phyloP scores from a whole-genome alignment of 2,329 filamentous ascomycete species.

The Xylaria multiplex region DNA sequence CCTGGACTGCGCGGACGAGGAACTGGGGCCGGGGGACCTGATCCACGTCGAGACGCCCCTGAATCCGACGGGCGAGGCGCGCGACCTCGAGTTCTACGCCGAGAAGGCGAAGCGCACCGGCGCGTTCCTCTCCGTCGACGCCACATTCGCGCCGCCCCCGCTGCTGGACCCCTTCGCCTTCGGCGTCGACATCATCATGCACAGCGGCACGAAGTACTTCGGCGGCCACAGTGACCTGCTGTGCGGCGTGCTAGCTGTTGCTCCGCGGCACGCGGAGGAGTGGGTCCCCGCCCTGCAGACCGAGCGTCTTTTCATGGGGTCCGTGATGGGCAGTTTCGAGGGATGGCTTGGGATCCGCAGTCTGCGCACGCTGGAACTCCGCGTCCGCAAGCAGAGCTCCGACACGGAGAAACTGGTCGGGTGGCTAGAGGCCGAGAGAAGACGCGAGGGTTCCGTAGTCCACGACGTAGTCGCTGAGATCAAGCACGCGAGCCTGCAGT shows the following conservation, averaged over 20 bases:
- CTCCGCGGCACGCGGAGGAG: conserved; percentile 59
- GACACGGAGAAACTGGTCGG: conserved; percentile 75
- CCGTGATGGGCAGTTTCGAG: conserved; percentile 88
- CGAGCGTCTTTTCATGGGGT: conserved; percentile 82
- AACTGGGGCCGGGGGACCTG: conserved; percentile 80
- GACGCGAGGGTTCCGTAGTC: conserved; percentile 55
- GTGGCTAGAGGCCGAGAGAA: conserved; percentile 67
- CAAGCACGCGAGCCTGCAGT: conserved; percentile 83
- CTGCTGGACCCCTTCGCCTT: conserved; percentile 84
- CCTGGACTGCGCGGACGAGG: conserved; percentile 72
- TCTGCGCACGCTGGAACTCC: conserved; percentile 83
- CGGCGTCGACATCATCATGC: conserved; percentile 89
- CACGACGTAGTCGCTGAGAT: conserved; percentile 68
- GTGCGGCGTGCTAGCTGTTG: conserved; percentile 81
- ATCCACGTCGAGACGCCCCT: conserved; percentile 93
- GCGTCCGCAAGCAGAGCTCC: conserved; percentile 79
- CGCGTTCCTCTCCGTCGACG: conserved; percentile 83
- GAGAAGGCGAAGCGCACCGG: conserved; percentile 76
- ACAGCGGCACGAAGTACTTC: conserved; percentile 94
- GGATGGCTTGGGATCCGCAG: conserved; percentile 91
- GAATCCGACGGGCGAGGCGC: conserved; percentile 88
- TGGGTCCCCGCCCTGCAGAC: conserved; percentile 70
- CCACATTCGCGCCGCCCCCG: conserved; percentile 91
- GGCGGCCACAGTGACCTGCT: conserved; percentile 95
- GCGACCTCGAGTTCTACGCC: conserved; percentile 76